A percentile compares a stretch with the other conserved stretches of the same genome.
These are phyloP conservation scores for Arxiozyma slooffiae DNA, from an alignment of 1,139 yeast species.

Conservation along the genomic window DNA sequence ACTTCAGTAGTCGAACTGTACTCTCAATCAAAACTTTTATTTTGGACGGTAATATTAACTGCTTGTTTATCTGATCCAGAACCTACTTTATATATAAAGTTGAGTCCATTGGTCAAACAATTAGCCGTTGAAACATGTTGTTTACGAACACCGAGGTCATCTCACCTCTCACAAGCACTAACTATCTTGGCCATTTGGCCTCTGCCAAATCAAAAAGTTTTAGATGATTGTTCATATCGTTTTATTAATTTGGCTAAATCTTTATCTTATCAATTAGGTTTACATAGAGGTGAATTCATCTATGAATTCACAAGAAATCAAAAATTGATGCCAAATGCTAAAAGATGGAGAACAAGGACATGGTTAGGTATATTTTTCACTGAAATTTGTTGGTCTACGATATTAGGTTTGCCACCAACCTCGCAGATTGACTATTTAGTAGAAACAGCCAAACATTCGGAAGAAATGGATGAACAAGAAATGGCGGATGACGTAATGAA, in stretches of 20 bases:
- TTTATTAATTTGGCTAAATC: constrained; percentile 82
- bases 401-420: constrained; percentile 80
- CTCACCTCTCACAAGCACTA: constrained; percentile 86
- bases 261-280: constrained; percentile 72
- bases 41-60: constrained; percentile 85
- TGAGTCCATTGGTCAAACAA: constrained; percentile 73
- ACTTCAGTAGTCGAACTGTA: constrained; percentile 67
- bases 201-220: constrained; percentile 80
- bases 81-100: constrained; percentile 66
- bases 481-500: background rate
- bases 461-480: constrained; percentile 11
- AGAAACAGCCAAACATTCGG: constrained; percentile 67
- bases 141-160: constrained; percentile 87
- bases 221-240: constrained; percentile 86
- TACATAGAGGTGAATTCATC: constrained; percentile 86
- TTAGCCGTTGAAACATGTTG: constrained; percentile 88
- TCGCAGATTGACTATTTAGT: constrained; percentile 75
- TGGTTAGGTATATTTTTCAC: constrained; percentile 85
- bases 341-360: constrained; percentile 86
- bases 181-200: constrained; percentile 85
- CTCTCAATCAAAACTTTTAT: constrained; percentile 70
- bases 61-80: constrained; percentile 83
- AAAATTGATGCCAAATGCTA: constrained; percentile 81
- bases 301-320: constrained; percentile 87
- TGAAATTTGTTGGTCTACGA: constrained; percentile 87